phyloP scores from a whole-genome alignment of 352 stramenopile genomes.

The Phytopythium aichiense region DNA sequence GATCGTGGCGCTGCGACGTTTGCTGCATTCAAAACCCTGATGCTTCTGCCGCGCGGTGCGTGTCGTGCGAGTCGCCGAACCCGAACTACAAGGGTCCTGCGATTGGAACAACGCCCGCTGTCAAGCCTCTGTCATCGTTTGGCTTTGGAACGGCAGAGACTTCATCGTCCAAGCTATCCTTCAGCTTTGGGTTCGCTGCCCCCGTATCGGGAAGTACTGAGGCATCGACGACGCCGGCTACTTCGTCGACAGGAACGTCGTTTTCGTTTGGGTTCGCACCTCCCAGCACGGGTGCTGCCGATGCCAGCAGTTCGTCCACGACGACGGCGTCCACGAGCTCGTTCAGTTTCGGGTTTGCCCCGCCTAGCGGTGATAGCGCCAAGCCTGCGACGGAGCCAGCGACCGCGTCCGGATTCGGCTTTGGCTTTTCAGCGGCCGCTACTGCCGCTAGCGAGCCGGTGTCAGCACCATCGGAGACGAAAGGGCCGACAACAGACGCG shows the following conservation, averaged over 20 bases:
- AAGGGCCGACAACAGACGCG: neutral
- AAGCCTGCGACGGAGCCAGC: neutral
- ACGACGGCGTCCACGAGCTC: neutral
- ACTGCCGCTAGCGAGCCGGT: neutral
- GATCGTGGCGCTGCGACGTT: constrained; percentile 26
- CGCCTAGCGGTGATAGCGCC: neutral
- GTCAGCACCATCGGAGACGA: neutral
- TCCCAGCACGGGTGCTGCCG: neutral
- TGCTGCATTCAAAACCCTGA: constrained; percentile 24
- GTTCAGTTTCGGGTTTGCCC: neutral
- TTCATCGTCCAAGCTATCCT: neutral
- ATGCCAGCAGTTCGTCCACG: neutral
- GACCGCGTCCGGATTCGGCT: neutral
- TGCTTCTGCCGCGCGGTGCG: constrained; percentile 14
- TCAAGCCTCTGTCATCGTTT: neutral
- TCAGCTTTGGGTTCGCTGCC: neutral
- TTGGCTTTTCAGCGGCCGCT: neutral
- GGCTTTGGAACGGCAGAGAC: neutral
- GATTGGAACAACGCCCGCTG: neutral
- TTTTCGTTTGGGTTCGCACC: neutral
- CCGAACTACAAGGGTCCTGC: constrained; percentile 16
- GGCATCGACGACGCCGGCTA: too few relatives aligned
- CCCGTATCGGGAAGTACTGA: neutral
- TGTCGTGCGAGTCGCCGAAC: constrained; percentile 27
- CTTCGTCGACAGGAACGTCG: neutral